Evolutionary conservation across 2,329 filamentous ascomycete species (phyloP).

Genomic region (Pseudogymnoascus sp.): DNA sequence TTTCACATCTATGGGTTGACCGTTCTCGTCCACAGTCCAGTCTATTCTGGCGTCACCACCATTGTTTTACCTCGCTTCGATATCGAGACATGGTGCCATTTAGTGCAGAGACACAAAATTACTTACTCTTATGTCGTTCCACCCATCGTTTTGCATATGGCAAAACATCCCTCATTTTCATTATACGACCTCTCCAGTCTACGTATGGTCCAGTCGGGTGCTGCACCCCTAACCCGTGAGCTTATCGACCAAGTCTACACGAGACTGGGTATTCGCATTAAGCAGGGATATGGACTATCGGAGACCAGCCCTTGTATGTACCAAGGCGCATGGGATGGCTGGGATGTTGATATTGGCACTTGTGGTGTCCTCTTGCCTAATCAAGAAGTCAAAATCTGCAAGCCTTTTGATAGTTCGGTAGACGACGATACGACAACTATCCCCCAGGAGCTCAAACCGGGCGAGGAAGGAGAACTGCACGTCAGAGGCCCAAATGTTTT

Average conservation of each 20-base stretch:
- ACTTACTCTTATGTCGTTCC: constrained; percentile 74
- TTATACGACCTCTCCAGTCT: constrained; percentile 73
- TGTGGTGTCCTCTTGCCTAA: neutral
- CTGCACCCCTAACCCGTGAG: constrained; percentile 70
- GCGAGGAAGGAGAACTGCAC: constrained; percentile 13
- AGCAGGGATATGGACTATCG: constrained; percentile 81
- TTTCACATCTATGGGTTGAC: constrained; percentile 68
- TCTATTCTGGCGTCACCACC: constrained; percentile 55
- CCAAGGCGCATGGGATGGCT: constrained; percentile 51
- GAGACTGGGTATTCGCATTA: constrained; percentile 65
- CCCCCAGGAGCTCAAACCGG: neutral
- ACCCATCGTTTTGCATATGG: constrained; percentile 67
- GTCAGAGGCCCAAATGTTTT: constrained; percentile 26
- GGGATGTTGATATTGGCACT: neutral
- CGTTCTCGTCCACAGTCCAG: constrained; percentile 56
- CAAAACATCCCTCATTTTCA: constrained; percentile 65
- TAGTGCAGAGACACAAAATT: constrained; percentile 64
- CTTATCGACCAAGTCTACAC: constrained; percentile 65
- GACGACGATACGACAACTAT: neutral
- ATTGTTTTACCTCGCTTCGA: constrained; percentile 73
- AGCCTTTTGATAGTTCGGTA: neutral
- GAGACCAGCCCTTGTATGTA: constrained; percentile 76
- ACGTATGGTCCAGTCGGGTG: constrained; percentile 74
- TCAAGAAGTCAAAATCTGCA: neutral
- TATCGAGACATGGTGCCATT: constrained; percentile 62